Evolutionary conservation across 257 asterid species (phyloP).

Genomic region (Salvia miltiorrhiza): DNA sequence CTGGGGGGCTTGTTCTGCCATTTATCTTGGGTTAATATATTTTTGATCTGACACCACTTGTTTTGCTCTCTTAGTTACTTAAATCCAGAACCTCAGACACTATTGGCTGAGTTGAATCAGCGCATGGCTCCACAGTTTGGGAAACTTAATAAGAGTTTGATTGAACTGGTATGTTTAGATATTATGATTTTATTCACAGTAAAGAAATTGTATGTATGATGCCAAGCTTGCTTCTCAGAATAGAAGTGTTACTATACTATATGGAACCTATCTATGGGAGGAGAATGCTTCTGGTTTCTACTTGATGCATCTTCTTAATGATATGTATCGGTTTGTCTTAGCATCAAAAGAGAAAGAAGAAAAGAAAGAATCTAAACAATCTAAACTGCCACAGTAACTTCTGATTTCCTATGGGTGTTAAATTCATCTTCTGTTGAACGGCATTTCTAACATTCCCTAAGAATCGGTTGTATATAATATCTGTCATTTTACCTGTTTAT

Average conservation of each 20-base stretch:
- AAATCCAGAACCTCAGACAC: slow-evolving; percentile 74
- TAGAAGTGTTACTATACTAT: not conserved
- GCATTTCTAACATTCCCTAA: not conserved
- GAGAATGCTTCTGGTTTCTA: not conserved
- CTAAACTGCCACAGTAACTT: not conserved
- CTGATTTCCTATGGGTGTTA: not conserved
- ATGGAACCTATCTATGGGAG: not conserved
- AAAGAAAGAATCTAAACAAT: not conserved
- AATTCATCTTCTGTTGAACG: not conserved
- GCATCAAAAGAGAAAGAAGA: no score
- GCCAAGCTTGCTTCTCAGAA: slow-evolving; percentile 16
- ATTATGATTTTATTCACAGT: not conserved
- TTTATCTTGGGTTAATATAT: slow-evolving; percentile 10
- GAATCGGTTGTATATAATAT: not conserved
- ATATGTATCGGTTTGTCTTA: no score
- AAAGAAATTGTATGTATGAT: slow-evolving; percentile 4
- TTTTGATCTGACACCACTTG: slow-evolving; percentile 17
- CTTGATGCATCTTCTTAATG: not conserved
- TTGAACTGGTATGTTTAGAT: slow-evolving; percentile 67
- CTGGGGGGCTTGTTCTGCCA: not conserved
- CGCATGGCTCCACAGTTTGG: slow-evolving; percentile 89
- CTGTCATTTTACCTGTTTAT: not conserved
- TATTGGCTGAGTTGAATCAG: slow-evolving; percentile 79
- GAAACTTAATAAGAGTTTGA: slow-evolving; percentile 78
- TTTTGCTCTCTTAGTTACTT: slow-evolving; percentile 50